phyloP scores from a whole-genome alignment of 768 basidiomycete genomes.

The Suillus brevipes region DNA sequence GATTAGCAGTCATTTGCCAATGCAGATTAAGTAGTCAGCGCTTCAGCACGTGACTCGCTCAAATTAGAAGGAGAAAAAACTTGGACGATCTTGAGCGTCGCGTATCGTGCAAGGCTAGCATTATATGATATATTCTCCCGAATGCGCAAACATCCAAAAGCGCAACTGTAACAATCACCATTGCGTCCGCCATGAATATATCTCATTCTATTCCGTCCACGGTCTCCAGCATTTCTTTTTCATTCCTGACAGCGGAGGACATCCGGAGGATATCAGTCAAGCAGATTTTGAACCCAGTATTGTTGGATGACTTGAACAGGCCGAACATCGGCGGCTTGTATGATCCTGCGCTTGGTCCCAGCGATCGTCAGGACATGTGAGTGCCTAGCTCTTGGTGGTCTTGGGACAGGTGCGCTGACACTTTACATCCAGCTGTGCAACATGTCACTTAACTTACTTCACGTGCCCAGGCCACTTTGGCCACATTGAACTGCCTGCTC shows the following conservation, averaged over 20 bases:
- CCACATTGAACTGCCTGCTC: constrained; percentile 93
- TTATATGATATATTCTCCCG: not conserved
- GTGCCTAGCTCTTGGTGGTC: constrained; percentile 33
- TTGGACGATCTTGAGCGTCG: constrained; percentile 6
- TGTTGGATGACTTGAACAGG: constrained; percentile 91
- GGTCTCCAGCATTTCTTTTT: constrained; percentile 85
- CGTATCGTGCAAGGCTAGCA: not conserved
- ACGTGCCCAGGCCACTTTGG: constrained; percentile 98
- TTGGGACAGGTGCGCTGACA: constrained; percentile 12
- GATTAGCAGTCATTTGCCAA: no score
- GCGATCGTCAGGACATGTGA: constrained; percentile 86
- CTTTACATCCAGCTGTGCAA: constrained; percentile 68
- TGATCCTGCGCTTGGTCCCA: constrained; percentile 93
- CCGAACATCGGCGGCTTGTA: constrained; percentile 93
- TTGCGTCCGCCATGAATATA: constrained; percentile 70
- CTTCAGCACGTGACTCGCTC: constrained; percentile 13
- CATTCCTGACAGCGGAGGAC: constrained; percentile 86
- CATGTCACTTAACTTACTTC: constrained; percentile 91
- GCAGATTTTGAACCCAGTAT: constrained; percentile 89
- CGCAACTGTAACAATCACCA: not conserved
- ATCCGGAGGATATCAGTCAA: constrained; percentile 95
- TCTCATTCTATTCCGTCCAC: constrained; percentile 84
- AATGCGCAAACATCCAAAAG: not conserved
- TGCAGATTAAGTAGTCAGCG: no score
- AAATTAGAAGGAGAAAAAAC: constrained; percentile 15